Base-by-base conservation (phyloP, 2,329 filamentous ascomycete genomes). In the Thermochaetoides dissita region DNA sequence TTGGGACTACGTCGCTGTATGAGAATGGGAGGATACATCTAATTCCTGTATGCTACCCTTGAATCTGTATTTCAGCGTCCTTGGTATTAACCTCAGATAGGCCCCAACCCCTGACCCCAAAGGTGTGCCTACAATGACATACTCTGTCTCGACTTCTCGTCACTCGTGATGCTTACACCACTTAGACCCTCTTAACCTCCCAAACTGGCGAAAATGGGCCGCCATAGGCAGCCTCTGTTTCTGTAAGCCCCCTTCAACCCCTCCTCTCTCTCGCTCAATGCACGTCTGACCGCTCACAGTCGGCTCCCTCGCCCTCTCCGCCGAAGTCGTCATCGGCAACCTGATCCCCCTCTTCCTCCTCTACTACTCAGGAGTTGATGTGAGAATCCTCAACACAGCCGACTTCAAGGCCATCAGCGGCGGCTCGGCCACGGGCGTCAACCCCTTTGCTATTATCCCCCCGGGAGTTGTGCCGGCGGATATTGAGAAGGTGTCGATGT, bases 331-430 rank as follows among this genome's bases (percentile, higher is more conserved):
- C 36, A 54, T 61, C 37, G 59, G 55, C 10, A 46, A 49, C 3
- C 45, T 60, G 17, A 50, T 61, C 9, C 59, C 59, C 12, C 51
- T 61, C 28, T 61, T 61, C 45, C 48, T 59, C 6, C 53, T 61
- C 38, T 55, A 59, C 44, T 61, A 60, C 40, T 56, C 58, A 8
- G 59, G 58, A 30, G 50, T 60, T 6, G 53, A 57, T 44, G 17
- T 57, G 7, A 46, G 54, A n/a, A 54, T 57, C 30, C 51, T 60
- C 34, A 55, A 49, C 39, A 50, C 54, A 17, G 48, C 51, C 34
- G 53, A 58, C 36, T 55, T 58, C 36, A 44, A 44, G 8, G 39
- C 42, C 24, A 40, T 46, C 32, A 46, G 46, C 17, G 48, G 53
- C 29, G 53, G 53, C 33, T 53, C 44, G 37, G 45, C 42, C 28